A percentile compares a stretch with the other conserved stretches of the same genome.
phyloP scores from a whole-genome alignment of 148 eudicot species.

The Euryodendron excelsum region DNA sequence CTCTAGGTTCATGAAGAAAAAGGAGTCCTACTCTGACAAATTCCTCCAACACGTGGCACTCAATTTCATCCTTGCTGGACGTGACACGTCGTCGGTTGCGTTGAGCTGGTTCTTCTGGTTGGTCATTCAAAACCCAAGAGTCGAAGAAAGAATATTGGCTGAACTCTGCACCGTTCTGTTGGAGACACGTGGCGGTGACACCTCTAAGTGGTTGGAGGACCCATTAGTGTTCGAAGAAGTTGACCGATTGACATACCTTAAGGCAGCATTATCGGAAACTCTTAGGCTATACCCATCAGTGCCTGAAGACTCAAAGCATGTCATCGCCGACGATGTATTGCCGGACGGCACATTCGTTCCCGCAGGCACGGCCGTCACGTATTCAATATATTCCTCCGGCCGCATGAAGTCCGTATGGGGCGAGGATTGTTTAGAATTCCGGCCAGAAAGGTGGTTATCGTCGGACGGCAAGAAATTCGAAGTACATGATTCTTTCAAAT shows the following conservation, averaged over 20 bases:
- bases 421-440: slow-evolving; percentile 67
- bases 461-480: slow-evolving; percentile 45
- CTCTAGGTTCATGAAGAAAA: slow-evolving; percentile 89
- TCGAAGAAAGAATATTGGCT: slow-evolving; percentile 57
- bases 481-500: slow-evolving; percentile 50
- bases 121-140: slow-evolving; percentile 45
- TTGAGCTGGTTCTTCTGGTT: slow-evolving; percentile 96
- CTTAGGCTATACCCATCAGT: slow-evolving; percentile 82
- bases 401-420: slow-evolving; percentile 89
- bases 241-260: slow-evolving; percentile 63
- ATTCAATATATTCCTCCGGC: slow-evolving; percentile 77
- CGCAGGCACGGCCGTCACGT: slow-evolving; percentile 70
- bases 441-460: slow-evolving; percentile 85
- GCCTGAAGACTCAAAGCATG: slow-evolving; percentile 86
- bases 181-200: slow-evolving; percentile 68
- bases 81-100: slow-evolving; percentile 94
- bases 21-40: slow-evolving; percentile 60
- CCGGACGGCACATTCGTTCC: slow-evolving; percentile 90
- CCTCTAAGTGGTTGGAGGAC: slow-evolving; percentile 56
- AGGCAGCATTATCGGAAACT: slow-evolving; percentile 83
- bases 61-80: slow-evolving; percentile 92
- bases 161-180: slow-evolving; percentile 64
- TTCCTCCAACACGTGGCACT: slow-evolving; percentile 78
- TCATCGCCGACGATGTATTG: slow-evolving; percentile 51
- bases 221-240: slow-evolving; percentile 77